Percentiles rank a stretch among this genome's conserved stretches.
Evolutionary conservation across 805 yeast genomes (phyloP).

Genomic region (Candida methanosorbosa): DNA sequence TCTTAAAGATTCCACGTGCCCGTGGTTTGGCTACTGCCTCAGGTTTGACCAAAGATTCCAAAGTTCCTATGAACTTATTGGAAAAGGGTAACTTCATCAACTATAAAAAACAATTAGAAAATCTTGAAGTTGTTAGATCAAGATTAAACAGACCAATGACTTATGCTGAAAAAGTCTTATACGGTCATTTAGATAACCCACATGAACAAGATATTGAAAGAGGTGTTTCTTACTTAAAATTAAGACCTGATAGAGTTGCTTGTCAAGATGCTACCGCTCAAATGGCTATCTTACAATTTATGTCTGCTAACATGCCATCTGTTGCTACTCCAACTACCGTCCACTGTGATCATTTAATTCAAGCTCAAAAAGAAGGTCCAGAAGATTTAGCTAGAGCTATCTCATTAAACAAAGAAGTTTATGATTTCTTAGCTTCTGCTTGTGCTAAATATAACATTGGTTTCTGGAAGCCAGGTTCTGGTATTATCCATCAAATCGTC

Average conservation of each 20-base stretch:
- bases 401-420: conserved; percentile 86
- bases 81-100: conserved; percentile 81
- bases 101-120: conserved; percentile 86
- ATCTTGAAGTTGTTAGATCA: conserved; percentile 69
- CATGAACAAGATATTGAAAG: conserved; percentile 67
- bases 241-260: conserved; percentile 96
- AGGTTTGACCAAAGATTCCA: conserved; percentile 42
- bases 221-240: conserved; percentile 85
- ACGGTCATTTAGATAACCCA: conserved; percentile 86
- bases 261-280: conserved; percentile 99
- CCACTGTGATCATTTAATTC: conserved; percentile 97
- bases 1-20: conserved; percentile 11
- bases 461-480: conserved; percentile 99
- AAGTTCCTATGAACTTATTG: conserved; percentile 45
- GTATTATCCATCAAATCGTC: conserved; percentile 96
- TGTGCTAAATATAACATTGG: conserved; percentile 94
- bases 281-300: conserved; percentile 96
- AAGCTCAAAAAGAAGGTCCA: conserved; percentile 90
- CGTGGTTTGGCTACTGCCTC: conserved; percentile 48
- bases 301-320: conserved; percentile 86
- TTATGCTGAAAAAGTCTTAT: conserved; percentile 87
- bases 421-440: conserved; percentile 87
- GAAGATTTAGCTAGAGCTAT: conserved; percentile 75
- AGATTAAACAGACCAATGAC: conserved; percentile 78
- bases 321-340: conserved; percentile 93